Conservation (phyloP, 139 green algal genomes). For the Micromonas commoda region DNA sequence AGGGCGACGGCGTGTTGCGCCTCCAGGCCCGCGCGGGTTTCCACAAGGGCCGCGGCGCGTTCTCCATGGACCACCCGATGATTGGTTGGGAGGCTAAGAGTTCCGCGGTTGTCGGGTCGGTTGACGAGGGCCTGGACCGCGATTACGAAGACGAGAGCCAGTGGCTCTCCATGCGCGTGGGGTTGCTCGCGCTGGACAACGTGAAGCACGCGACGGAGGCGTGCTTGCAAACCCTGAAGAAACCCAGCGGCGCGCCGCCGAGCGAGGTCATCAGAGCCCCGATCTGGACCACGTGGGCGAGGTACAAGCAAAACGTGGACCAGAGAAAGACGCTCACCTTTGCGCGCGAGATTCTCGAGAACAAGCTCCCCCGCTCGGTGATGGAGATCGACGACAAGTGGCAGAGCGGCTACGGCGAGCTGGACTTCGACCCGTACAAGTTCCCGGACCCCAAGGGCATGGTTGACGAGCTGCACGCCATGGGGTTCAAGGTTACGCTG, state of each 20-base stretch:
- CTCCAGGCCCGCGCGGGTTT: slow-evolving; percentile 41
- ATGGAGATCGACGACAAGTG: slow-evolving; percentile 59
- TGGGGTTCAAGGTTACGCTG: slow-evolving; percentile 61
- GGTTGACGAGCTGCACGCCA: slow-evolving; percentile 51
- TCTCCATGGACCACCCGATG: slow-evolving; percentile 49
- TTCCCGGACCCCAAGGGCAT: slow-evolving; percentile 51
- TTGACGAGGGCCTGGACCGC: slow-evolving; percentile 11
- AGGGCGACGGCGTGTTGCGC: slow-evolving; percentile 49
- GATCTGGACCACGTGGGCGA: slow-evolving; percentile 65
- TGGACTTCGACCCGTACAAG: slow-evolving; percentile 47
- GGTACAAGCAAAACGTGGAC: slow-evolving; percentile 47
- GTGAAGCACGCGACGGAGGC: slow-evolving; percentile 42
- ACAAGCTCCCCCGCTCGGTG: slow-evolving; percentile 40
- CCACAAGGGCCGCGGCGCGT: slow-evolving; percentile 29
- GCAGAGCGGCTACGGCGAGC: slow-evolving; percentile 45
- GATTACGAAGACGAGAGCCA: not conserved
- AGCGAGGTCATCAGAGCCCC: slow-evolving; percentile 42
- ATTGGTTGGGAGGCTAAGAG: slow-evolving; percentile 42
- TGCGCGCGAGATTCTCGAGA: slow-evolving; percentile 51
- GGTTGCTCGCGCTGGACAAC: slow-evolving; percentile 38
- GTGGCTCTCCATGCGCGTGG: slow-evolving; percentile 34
- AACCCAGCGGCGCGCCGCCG: slow-evolving; percentile 33
- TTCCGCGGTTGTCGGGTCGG: not conserved
- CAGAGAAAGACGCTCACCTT: slow-evolving; percentile 53
- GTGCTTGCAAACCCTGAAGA: slow-evolving; percentile 39